These are phyloP conservation scores for Termitomyces sp. DNA, from an alignment of 768 basidiomycete genomes.

Conservation along the genomic window DNA sequence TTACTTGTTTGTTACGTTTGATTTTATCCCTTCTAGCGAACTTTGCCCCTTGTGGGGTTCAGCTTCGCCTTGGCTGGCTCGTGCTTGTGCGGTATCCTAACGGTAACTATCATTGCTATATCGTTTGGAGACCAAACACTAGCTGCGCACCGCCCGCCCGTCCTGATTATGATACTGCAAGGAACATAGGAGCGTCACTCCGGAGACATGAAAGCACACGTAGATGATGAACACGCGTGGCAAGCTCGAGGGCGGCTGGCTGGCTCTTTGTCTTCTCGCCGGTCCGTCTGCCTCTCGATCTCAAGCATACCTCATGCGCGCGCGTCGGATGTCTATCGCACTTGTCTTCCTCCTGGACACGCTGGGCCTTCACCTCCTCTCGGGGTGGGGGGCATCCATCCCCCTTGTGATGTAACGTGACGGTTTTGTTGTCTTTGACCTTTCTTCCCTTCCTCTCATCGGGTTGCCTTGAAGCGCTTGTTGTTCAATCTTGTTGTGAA, in stretches of 20 bases:
- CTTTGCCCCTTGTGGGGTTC: conserved; percentile 13
- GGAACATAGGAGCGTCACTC: conserved; percentile 27
- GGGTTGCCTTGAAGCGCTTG: conserved; percentile 45
- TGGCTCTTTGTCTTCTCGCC: conserved; percentile 4
- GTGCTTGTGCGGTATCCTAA: conserved; percentile 24
- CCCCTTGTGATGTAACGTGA: conserved; percentile 32
- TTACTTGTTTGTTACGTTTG: conserved; percentile 13
- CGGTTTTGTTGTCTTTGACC: conserved; percentile 15
- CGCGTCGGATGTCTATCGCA: conserved; percentile 41
- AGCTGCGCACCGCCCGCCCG: conserved; percentile 9
- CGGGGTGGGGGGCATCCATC: conserved; percentile 30
- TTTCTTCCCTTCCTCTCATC: conserved; percentile 18
- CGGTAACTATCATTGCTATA: conserved; percentile 12
- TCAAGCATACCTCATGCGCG: conserved; percentile 23
- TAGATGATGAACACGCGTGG: conserved; percentile 30
- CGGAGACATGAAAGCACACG: conserved; percentile 34
- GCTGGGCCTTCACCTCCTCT: conserved; percentile 33
- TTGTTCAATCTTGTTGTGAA: conserved; percentile 27
- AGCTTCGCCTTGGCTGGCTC: conserved; percentile 16
- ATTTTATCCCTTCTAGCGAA: conserved; percentile 15
- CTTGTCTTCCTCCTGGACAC: conserved; percentile 54
- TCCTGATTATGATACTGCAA: conserved; percentile 11
- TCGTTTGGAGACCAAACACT: conserved; percentile 18
- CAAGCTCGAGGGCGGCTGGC: conserved; percentile 31
- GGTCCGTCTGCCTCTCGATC: conserved; percentile 29